phyloP scores from a whole-genome alignment of 2,329 filamentous ascomycete species.

The Fusarium sp. region DNA sequence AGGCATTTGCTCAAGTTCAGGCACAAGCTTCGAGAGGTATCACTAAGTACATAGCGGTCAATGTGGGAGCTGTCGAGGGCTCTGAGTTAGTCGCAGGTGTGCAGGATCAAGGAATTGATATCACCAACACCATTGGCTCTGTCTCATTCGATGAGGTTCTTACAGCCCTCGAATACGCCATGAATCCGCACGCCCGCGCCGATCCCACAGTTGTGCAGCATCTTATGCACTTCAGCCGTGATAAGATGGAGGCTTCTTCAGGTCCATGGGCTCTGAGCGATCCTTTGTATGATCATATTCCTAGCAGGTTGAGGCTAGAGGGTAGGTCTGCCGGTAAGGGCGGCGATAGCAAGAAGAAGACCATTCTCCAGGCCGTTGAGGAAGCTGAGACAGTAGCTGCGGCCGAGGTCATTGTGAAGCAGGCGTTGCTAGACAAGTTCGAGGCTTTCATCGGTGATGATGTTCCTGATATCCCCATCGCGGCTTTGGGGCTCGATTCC shows the following conservation, averaged over 20 bases:
- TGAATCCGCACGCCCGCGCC: background rate
- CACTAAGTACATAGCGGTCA: slow-evolving; percentile 2
- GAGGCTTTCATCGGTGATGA: slow-evolving; percentile 8
- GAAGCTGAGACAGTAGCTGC: background rate
- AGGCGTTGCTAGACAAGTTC: slow-evolving; percentile 9
- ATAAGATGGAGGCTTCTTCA: slow-evolving; percentile 1
- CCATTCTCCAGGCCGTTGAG: slow-evolving; percentile 10
- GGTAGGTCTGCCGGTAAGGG: background rate
- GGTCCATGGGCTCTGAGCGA: slow-evolving; percentile 8
- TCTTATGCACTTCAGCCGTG: slow-evolving; percentile 16
- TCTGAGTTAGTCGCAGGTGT: background rate
- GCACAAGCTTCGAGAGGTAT: background rate
- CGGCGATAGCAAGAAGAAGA: slow-evolving; percentile 5
- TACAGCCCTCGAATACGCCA: background rate
- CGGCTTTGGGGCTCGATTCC: slow-evolving; percentile 2
- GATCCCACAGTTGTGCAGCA: background rate
- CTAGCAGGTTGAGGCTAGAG: slow-evolving; percentile 2
- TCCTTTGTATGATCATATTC: slow-evolving; percentile 9
- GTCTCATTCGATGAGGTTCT: slow-evolving; percentile 10
- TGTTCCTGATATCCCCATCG: slow-evolving; percentile 10
- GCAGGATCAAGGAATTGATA: slow-evolving; percentile 1
- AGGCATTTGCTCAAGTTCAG: background rate
- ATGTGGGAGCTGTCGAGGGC: slow-evolving; percentile 5
- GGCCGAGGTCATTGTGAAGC: background rate
- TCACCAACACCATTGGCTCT: slow-evolving; percentile 5